Evolutionary conservation across 176 grass and related monocot species (phyloP), one percentile per base, ranked within the genome.

Genomic region (Leersia perrieri): DNA sequence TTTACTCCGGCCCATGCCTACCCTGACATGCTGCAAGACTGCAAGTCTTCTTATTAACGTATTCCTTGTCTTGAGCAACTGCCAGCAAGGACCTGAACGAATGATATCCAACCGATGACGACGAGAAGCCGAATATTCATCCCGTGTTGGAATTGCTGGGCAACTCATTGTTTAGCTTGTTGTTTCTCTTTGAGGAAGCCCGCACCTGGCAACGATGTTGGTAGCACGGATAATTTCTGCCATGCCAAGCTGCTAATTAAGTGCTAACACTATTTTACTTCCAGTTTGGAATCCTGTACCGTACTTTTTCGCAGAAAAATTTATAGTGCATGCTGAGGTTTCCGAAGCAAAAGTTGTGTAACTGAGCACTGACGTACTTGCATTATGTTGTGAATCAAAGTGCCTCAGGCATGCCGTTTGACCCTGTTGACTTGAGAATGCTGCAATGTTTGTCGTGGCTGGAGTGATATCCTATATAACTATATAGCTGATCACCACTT

Each of bases 211-310:
- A 31, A 7, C 29, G 83, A 82, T 30, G 87, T 85, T 85, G 60
- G 75, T 78, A 63, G 82, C 47, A 60, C 82, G 51, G 73, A 60
- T 77, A 47, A 55, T 81, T 62, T 78, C 28, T 67, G 72, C 66
- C 66, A 25, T 13, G 51, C 64, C 57, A 30, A 73, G 78, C 36
- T 62, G 61, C 5, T 55, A 13, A 44, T 16, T 45, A 57, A 57
- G 53, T 58, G 53, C 47, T 86, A 74, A 74, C 73, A 11, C 62
- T 62, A 28, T 39, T 47, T 76, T 78, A n/a, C 39, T 78, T 27
- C 27, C 22, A 14, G 30, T 67, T 55, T 49, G 73, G 38, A 90
- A 25, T 58, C 20, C 68, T 69, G 36, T 78, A 60, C 67, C n/a
- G 13, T 60, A 23, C 55, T 41, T 29, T 57, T 40, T 60, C n/a